Base-by-base conservation (phyloP, 1,284 basidiomycete species). In the Ganoderma lucidum region DNA sequence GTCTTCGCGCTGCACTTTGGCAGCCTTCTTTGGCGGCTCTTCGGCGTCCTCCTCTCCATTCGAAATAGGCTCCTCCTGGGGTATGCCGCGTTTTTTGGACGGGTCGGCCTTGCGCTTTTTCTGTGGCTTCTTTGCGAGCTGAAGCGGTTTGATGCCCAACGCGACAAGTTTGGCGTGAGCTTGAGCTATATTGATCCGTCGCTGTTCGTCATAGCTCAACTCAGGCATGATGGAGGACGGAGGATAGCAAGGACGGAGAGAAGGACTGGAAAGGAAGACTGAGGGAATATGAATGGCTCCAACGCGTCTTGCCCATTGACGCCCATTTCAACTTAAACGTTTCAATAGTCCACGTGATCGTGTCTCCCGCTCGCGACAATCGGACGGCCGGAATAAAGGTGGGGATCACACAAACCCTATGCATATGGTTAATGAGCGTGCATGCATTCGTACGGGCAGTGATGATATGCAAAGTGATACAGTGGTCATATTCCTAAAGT, bases 181-280 rank as follows among this genome's bases (percentile, higher is more conserved):
- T 28, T 82, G 85, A 53, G 69, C 80, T 14, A 91, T 89, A 72
- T 87, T 90, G 37, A 73, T 77, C 0, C 78, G 73, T 10, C 88
- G 87, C 68, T 83, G 78, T 1, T 64, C 69, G n/a, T 80, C 79
- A 30, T 61, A 61, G 23, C 39, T 41, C 41, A 61, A 76, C n/a
- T 76, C 72, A 10, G 55, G 32, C 37, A 19, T 44, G 42, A 59
- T 59, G 55, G 56, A 64, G 41, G 37, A 56, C 62, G 28, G 17
- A 35, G 17, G 41, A 53, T 62, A 65, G n/a, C 30, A 51, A 14
- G 55, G 35, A n/a, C 30, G 10, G 30, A 53, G 48, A 19, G 48
- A 51, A 51, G 17, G 37, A 68, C 44, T 23, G 1, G 30, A 41
- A 41, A 53, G 32, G 15, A 6, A 32, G 4, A 14, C 12, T 37